These are phyloP conservation scores for Colletotrichum lini DNA, from an alignment of 2,329 filamentous ascomycete genomes.

Conservation along the genomic window DNA sequence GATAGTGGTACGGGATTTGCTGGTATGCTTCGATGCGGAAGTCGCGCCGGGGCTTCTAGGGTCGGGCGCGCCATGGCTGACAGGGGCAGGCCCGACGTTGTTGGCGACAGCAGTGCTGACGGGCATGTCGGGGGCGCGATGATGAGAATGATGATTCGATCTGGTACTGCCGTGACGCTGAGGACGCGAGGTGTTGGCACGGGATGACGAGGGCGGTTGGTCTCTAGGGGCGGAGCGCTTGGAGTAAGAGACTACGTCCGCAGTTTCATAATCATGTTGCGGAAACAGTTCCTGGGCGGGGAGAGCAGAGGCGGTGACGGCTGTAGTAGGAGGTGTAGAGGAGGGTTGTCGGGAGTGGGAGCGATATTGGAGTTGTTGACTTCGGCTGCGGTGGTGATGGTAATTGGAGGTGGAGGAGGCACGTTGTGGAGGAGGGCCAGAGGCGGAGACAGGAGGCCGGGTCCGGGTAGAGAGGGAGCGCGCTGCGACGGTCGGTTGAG, in stretches of 20 bases:
- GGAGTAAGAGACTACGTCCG: constrained; percentile 74
- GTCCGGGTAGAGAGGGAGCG: constrained; percentile 56
- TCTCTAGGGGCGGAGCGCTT: constrained; percentile 78
- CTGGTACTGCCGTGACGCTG: constrained; percentile 67
- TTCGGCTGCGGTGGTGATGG: constrained; percentile 48
- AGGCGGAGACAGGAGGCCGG: constrained; percentile 48
- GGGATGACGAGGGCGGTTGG: constrained; percentile 62
- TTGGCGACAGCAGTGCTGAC: constrained; percentile 64
- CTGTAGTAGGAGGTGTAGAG: constrained; percentile 49
- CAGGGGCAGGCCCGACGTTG: constrained; percentile 67
- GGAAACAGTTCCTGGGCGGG: constrained; percentile 60
- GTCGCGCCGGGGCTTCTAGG: constrained; percentile 54
- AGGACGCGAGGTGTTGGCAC: constrained; percentile 66
- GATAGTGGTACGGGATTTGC: constrained; percentile 83
- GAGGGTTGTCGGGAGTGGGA: constrained; percentile 51
- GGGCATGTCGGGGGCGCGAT: constrained; percentile 62
- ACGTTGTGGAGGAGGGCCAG: constrained; percentile 36
- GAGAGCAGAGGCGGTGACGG: constrained; percentile 46
- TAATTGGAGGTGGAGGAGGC: constrained; percentile 47
- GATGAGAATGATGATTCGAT: constrained; percentile 55
- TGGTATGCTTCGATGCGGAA: constrained; percentile 62
- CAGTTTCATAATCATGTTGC: constrained; percentile 81
- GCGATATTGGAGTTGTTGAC: constrained; percentile 54
- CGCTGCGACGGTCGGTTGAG: constrained; percentile 49
- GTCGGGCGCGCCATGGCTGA: constrained; percentile 61